phyloP scores from a whole-genome alignment of 331 rosid species.

The Telfairia occidentalis region DNA sequence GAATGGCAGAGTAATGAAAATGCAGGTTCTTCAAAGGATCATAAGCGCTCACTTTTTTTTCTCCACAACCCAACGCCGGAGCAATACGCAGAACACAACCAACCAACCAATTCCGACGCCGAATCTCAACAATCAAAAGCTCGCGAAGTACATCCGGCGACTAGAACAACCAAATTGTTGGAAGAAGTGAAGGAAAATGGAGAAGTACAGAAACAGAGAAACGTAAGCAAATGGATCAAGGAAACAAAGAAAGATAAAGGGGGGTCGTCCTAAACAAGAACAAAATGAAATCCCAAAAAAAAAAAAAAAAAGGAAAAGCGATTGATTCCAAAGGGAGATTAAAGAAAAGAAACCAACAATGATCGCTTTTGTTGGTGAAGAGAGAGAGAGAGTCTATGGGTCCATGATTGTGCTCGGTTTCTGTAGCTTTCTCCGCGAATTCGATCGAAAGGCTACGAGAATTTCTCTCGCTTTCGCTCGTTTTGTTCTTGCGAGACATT shows the following conservation, averaged over 20 bases:
- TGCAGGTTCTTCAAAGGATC: neutral
- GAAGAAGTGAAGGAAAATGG: neutral
- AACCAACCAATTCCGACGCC: neutral
- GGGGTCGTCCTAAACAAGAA: neutral
- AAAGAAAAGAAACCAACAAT: neutral
- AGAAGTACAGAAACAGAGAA: neutral
- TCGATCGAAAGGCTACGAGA: neutral
- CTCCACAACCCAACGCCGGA: neutral
- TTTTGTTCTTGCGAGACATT: neutral
- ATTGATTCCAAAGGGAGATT: slow-evolving; percentile 6
- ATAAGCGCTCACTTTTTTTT: neutral
- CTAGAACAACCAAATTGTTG: neutral
- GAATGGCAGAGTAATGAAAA: neutral
- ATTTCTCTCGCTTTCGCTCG: slow-evolving; percentile 1
- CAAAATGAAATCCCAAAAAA: neutral
- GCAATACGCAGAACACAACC: neutral
- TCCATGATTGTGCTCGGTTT: slow-evolving; percentile 4
- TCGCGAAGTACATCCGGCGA: neutral
- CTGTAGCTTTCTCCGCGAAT: neutral
- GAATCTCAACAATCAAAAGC: neutral
- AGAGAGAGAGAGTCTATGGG: neutral
- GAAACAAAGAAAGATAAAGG: neutral
- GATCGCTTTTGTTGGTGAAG: neutral
- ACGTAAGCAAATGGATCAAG: neutral
- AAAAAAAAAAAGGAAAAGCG: neutral